phyloP scores from a whole-genome alignment of 345 rosid genomes.

The Salix viminalis region DNA sequence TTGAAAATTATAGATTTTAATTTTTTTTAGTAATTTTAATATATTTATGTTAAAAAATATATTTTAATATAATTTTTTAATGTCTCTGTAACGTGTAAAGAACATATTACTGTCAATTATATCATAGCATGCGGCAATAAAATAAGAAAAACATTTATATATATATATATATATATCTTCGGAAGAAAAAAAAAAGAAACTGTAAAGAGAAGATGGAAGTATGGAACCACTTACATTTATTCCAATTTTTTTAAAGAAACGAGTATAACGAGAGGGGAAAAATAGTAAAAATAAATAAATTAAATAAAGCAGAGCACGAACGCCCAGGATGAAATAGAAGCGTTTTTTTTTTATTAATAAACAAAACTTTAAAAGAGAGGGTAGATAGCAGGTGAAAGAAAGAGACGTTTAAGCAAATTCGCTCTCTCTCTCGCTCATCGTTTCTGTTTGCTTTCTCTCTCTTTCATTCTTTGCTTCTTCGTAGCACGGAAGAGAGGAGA shows the following conservation, averaged over 20 bases:
- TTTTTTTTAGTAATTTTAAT: too few species aligned
- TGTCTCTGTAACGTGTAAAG: neutral
- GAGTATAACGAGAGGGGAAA: neutral
- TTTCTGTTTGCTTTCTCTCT: slow-evolving; percentile 24
- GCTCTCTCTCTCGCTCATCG: neutral
- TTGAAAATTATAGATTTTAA: too few species aligned
- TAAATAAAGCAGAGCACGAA: neutral
- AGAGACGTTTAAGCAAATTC: neutral
- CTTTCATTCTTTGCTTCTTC: slow-evolving; percentile 36
- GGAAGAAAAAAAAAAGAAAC: neutral
- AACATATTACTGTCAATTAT: neutral
- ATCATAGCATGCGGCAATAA: too few species aligned
- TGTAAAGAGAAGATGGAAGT: slow-evolving; percentile 17
- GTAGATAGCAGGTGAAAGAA: neutral
- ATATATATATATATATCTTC: too few species aligned
- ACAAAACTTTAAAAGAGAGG: neutral
- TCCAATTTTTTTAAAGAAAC: neutral
- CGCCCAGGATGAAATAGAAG: neutral
- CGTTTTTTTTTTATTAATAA: neutral
- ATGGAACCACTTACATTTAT: slow-evolving; percentile 11
- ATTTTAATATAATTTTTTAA: too few species aligned
- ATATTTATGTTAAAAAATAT: too few species aligned
- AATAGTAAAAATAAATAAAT: neutral
- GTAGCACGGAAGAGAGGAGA: neutral
- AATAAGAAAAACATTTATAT: too few species aligned